Base-by-base conservation (phyloP, 345 rosid genomes). In the Balakata baccata region DNA sequence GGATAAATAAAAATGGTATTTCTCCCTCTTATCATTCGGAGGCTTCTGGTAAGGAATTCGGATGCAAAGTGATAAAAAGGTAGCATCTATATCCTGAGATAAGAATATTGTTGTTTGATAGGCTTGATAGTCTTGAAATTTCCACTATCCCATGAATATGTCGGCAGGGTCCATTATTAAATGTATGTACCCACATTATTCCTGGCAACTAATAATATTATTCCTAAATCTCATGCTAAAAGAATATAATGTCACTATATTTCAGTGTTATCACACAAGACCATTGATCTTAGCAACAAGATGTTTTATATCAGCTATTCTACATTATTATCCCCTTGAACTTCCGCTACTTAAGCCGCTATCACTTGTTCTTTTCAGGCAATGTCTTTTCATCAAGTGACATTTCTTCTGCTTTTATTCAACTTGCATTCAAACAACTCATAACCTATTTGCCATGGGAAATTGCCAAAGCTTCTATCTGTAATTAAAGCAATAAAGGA, bases 41-140 rank as follows among this genome's bases (percentile, higher is more conserved):
- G 34, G 34, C 34, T 29, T 29, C 34, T 29, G 34, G 34, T 29
- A 1, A 29, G 34, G 34, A 29, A 29, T 29, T 29, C 34, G 2
- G 34, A 29, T 29, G 34, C 34, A 29, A 29, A 29, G 2, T 29
- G 34, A 29, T 29, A 29, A 29, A 29, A 29, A 70, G n/a, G 64
- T 20, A 39, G 64, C 39, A 56, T 54, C n/a, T 70, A 22, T 56
- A 41, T 70, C 22, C 73, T 37, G 61, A 39, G 18, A 39, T 51
- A 29, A 68, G 1, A 5, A 14, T 7, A 52, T 34, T 68, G 23
- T 54, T 54, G 14, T 52, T 34, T 37, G 60, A n/a, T n/a, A n/a
- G n/a, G n/a, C n/a, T n/a, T n/a, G n/a, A 68, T 13, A 34, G 59
- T 13, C 58, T 34, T 34, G 45, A 37, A 52, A 52, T 62, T 70